Conservation (phyloP, 305 asterid species). For the Fraxinus albicans region DNA sequence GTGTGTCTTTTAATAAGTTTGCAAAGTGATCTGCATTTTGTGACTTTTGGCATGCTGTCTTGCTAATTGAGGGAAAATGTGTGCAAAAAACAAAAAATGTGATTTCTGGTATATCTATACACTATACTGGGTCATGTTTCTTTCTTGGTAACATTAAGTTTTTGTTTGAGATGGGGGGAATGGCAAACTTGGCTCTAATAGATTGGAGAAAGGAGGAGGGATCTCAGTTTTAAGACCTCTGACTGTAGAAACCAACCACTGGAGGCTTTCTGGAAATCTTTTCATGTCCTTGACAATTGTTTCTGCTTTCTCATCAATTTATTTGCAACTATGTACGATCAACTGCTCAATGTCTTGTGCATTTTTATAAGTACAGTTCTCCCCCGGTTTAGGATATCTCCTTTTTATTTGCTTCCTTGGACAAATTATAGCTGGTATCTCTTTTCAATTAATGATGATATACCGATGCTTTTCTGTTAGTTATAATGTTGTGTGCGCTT, state of each 20-base stretch:
- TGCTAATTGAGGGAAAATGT: neutral
- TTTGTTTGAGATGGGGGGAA: neutral
- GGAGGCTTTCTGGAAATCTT: neutral
- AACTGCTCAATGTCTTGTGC: neutral
- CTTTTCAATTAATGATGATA: slow-evolving; percentile 5
- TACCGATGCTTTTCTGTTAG: slow-evolving; percentile 10
- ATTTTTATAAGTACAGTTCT: neutral
- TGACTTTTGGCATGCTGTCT: neutral
- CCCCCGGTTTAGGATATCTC: neutral
- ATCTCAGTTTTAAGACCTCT: neutral
- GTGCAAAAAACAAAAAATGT: neutral
- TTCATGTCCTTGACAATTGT: neutral
- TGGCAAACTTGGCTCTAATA: neutral
- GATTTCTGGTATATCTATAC: neutral
- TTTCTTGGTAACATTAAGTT: neutral
- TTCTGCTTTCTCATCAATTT: neutral
- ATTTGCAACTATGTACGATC: neutral
- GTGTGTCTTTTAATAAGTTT: neutral
- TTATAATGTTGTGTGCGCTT: slow-evolving; percentile 11
- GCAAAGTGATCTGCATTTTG: neutral
- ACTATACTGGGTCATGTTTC: neutral
- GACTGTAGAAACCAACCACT: neutral
- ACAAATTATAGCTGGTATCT: neutral
- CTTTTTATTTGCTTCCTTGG: neutral
- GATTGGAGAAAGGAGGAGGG: slow-evolving; percentile 5